phyloP scores from a whole-genome alignment of 805 yeast genomes.

The Candida golubevii region DNA sequence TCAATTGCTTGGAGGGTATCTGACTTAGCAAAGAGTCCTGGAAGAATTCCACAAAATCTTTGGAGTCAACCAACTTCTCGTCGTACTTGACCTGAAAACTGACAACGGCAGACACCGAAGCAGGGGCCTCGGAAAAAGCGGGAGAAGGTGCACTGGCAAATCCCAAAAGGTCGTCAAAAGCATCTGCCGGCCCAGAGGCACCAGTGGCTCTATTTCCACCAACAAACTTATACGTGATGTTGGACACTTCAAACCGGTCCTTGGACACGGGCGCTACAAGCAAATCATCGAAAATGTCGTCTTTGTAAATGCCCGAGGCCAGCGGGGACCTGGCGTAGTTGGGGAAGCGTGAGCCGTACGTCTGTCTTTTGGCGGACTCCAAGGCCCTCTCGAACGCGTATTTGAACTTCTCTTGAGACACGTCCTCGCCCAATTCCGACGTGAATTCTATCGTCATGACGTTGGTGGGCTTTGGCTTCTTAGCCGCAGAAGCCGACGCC shows the following conservation, averaged over 20 bases:
- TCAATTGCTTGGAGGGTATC: slow-evolving; percentile 24
- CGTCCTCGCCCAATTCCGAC: slow-evolving; percentile 24
- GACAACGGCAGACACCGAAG: slow-evolving; percentile 22
- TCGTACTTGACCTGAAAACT: slow-evolving; percentile 32
- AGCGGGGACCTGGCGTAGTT: slow-evolving; percentile 32
- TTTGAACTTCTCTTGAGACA: slow-evolving; percentile 25
- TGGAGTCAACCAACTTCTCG: slow-evolving; percentile 31
- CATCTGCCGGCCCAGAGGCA: slow-evolving; percentile 3
- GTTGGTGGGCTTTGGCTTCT: slow-evolving; percentile 28
- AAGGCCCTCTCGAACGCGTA: slow-evolving; percentile 29
- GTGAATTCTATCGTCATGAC: slow-evolving; percentile 23
- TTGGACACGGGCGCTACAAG: slow-evolving; percentile 33
- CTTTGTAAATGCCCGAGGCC: slow-evolving; percentile 16
- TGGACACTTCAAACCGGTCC: slow-evolving; percentile 30
- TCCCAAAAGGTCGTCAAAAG: slow-evolving; percentile 37
- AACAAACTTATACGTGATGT: slow-evolving; percentile 6
- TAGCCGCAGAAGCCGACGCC: slow-evolving; percentile 9
- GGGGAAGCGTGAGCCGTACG: slow-evolving; percentile 35
- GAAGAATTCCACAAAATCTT: slow-evolving; percentile 32
- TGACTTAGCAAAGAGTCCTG: slow-evolving; percentile 31
- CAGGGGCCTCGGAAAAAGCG: slow-evolving; percentile 1
- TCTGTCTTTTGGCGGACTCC: slow-evolving; percentile 25
- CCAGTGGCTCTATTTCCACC: slow-evolving; percentile 8
- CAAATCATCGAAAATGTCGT: slow-evolving; percentile 37
- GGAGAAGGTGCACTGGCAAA: slow-evolving; percentile 9